Percentiles rank a stretch among this genome's conserved stretches.
phyloP scores from a whole-genome alignment of 1,139 yeast genomes.

The Hemisphaericaspora xylanilytica region DNA sequence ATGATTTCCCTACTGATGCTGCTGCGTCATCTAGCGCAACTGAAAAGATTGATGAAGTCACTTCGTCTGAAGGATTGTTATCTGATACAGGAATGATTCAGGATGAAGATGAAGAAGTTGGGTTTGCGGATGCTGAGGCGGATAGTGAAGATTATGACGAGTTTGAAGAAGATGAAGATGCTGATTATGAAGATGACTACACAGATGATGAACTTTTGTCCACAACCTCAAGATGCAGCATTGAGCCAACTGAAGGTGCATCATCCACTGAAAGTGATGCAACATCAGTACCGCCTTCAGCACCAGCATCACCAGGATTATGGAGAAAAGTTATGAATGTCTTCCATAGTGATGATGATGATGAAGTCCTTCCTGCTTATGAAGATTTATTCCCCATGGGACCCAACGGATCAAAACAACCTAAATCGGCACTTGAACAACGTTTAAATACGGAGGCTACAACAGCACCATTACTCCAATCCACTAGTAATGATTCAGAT shows the following conservation, averaged over 20 bases:
- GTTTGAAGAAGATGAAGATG: conserved; percentile 30
- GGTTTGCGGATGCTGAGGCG: conserved; percentile 45
- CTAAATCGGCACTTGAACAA: conserved; percentile 38
- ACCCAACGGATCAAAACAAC: conserved; percentile 28
- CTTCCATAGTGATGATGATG: conserved; percentile 37
- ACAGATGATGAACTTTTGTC: conserved; percentile 18
- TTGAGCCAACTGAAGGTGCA: not conserved
- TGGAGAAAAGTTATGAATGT: conserved; percentile 68
- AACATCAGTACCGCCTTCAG: not conserved
- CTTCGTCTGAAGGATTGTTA: not conserved
- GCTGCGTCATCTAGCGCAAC: not conserved
- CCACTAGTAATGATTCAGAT: conserved; percentile 10
- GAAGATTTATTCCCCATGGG: conserved; percentile 81
- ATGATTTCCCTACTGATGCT: conserved; percentile 10
- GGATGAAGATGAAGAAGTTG: conserved; percentile 23
- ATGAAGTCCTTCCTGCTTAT: conserved; percentile 64
- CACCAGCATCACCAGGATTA: conserved; percentile 27
- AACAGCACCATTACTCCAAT: conserved; percentile 8
- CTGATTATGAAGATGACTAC: conserved; percentile 19
- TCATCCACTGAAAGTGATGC: not conserved
- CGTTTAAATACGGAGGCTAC: conserved; percentile 21
- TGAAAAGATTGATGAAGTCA: not conserved
- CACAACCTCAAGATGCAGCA: not conserved
- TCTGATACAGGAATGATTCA: not conserved
- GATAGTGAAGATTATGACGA: conserved; percentile 28